Evolutionary conservation across 2,329 filamentous ascomycete species (phyloP).

Genomic region (Aspergillus sp.): DNA sequence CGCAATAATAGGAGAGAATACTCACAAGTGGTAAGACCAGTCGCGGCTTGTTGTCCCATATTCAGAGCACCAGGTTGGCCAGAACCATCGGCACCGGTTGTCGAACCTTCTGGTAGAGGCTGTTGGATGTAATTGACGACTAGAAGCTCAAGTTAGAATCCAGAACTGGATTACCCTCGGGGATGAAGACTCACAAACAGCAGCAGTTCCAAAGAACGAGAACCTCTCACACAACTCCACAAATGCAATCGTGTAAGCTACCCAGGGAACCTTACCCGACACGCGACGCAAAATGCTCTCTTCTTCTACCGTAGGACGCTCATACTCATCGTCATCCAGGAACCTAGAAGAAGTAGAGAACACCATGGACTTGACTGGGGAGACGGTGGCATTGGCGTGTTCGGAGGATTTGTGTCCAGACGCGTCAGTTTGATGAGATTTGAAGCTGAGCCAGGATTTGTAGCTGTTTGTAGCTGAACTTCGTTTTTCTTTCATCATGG

Average conservation of each 20-base stretch:
- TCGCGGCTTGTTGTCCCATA: conserved; percentile 53
- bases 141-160: conserved; percentile 16
- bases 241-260: conserved; percentile 63
- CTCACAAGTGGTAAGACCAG: conserved; percentile 44
- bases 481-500: neutral
- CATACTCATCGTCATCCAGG: conserved; percentile 3
- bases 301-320: conserved; percentile 29
- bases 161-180: neutral
- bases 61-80: conserved; percentile 48
- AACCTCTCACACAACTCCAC: conserved; percentile 71
- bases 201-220: conserved; percentile 67
- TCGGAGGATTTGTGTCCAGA: neutral
- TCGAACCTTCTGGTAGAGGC: conserved; percentile 48
- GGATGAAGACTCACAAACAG: conserved; percentile 50
- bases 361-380: neutral
- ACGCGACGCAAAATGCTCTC: conserved; percentile 30
- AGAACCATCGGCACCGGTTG: conserved; percentile 42
- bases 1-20: neutral
- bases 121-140: conserved; percentile 59
- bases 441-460: too few relatives aligned
- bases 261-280: conserved; percentile 49
- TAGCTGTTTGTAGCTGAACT: neutral
- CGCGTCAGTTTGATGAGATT: neutral
- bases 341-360: neutral
- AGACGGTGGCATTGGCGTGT: neutral